Evolutionary conservation across 108 stramenopile species (phyloP), one percentile per base, ranked within the genome.

Genomic region (Cyclotella choctawhatcheeana): DNA sequence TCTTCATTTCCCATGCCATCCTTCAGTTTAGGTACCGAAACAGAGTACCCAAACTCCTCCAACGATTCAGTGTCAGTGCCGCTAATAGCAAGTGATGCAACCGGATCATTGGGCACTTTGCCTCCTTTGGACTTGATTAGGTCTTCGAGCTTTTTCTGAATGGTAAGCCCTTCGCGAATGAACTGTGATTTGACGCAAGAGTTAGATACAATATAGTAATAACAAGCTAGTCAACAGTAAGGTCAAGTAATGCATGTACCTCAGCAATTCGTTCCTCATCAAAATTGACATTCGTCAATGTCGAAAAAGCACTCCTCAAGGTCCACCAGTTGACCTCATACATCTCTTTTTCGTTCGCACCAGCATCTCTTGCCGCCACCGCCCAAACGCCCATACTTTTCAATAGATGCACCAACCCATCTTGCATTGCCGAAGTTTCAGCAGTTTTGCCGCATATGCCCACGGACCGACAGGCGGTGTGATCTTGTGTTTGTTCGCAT

Each of bases 241-340:
- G n/a, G n/a, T n/a, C n/a, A n/a, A n/a, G n/a, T n/a, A n/a, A n/a
- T n/a, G n/a, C n/a, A n/a, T n/a, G n/a, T 22, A 67, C 66, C 66
- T 87, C 86, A 17, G 69, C 74, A 80, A 89, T 90, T 3, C 87
- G 74, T 17, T 74, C 82, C 37, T 86, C 84, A 47, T 72, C 69
- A 74, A 93, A 93, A 76, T 93, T 93, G 59, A 93, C 93, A 81
- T 93, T 93, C 48, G 93, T 93, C 44, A 93, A 60, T 2, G 93
- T 93, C 18, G 86, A 82, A 78, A 89, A 89, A 10, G 83, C 73
- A 20, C 84, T 73, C 47, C 74, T 35, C n/a, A 91, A 67, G 0
- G 90, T 89, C 90, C 86, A 89, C n/a, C 74, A 48, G 52, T 89
- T 89, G 34, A 77, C 86, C 21, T 72, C 75, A 44, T 81, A 44